A percentile compares a stretch with the other conserved stretches of the same genome.
Conservation (phyloP, 1,139 yeast species). For the Geotrichum bryndzae region DNA sequence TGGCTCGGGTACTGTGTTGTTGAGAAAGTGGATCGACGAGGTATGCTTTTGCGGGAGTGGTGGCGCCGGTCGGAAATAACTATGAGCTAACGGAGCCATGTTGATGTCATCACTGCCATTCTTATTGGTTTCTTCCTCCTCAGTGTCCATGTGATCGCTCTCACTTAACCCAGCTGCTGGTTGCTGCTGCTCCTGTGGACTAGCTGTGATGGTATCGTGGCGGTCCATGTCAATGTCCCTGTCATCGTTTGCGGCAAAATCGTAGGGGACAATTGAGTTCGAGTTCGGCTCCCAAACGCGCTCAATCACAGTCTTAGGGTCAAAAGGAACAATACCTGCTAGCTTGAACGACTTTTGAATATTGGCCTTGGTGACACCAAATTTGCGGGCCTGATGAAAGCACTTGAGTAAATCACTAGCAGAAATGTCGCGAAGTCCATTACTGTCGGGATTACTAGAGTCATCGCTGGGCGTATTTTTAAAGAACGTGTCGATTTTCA, state of each 20-base stretch:
- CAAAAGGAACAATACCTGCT: constrained; percentile 9
- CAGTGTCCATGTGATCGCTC: background rate
- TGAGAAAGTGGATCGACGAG: background rate
- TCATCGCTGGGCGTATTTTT: background rate
- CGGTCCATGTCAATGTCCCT: background rate
- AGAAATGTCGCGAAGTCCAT: background rate
- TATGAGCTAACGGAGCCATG: background rate
- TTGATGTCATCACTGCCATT: background rate
- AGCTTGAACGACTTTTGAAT: constrained; percentile 12
- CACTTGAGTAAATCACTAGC: constrained; percentile 6
- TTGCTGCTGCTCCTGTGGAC: background rate
- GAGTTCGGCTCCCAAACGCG: constrained; percentile 14
- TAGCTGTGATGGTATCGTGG: background rate
- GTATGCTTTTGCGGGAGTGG: background rate
- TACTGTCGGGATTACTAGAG: background rate
- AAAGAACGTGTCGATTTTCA: constrained; percentile 9
- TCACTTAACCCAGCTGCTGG: background rate
- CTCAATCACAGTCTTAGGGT: constrained; percentile 6
- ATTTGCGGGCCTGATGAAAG: constrained; percentile 9
- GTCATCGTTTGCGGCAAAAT: background rate
- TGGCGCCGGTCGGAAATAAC: background rate
- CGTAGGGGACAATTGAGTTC: constrained; percentile 1
- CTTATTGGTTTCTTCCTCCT: background rate
- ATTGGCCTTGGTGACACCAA: constrained; percentile 9
- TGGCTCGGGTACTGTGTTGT: background rate